phyloP scores from a whole-genome alignment of 805 yeast species.

The Yamadazyma nakazawae region DNA sequence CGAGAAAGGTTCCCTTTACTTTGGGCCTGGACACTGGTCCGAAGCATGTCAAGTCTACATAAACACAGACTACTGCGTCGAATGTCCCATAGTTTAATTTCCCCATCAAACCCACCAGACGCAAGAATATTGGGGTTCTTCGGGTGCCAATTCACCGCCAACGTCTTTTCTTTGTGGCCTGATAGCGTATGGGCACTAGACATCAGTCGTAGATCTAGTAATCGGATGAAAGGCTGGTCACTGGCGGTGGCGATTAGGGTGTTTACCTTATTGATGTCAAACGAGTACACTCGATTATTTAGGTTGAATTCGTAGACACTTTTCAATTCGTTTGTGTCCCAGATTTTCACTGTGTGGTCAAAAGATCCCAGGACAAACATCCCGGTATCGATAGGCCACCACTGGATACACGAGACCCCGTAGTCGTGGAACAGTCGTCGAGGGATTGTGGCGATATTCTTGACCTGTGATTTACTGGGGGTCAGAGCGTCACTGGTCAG shows the following conservation, averaged over 20 bases:
- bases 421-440: slow-evolving; percentile 51
- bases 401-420: slow-evolving; percentile 69
- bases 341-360: slow-evolving; percentile 71
- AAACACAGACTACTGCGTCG: slow-evolving; percentile 65
- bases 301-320: slow-evolving; percentile 66
- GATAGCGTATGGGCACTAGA: slow-evolving; percentile 68
- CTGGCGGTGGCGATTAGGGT: slow-evolving; percentile 67
- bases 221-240: slow-evolving; percentile 64
- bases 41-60: slow-evolving; percentile 56
- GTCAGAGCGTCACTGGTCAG: no score
- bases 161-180: slow-evolving; percentile 57
- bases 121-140: slow-evolving; percentile 57
- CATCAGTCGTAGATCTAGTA: slow-evolving; percentile 71
- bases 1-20: slow-evolving; percentile 24
- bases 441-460: slow-evolving; percentile 36
- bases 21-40: slow-evolving; percentile 28
- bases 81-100: slow-evolving; percentile 81
- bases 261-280: slow-evolving; percentile 50
- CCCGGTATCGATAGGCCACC: slow-evolving; percentile 92
- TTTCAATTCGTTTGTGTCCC: slow-evolving; percentile 72
- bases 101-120: slow-evolving; percentile 80
- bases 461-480: no score
- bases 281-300: slow-evolving; percentile 58
- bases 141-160: slow-evolving; percentile 76
- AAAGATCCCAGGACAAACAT: slow-evolving; percentile 80